Conservation (phyloP, 345 rosid genomes). For the Linum tenue region DNA sequence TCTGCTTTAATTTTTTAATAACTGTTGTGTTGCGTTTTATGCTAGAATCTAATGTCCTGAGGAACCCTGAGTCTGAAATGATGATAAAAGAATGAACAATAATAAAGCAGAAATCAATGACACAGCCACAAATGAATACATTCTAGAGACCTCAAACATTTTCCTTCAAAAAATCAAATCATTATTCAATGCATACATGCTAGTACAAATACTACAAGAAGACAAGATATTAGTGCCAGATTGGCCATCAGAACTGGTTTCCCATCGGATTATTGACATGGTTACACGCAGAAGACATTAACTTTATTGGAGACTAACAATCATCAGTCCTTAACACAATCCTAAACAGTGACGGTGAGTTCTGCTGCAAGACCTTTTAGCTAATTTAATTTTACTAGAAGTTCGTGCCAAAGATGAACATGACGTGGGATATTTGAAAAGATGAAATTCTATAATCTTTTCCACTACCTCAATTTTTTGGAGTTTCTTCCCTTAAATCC, state of each 20-base stretch:
- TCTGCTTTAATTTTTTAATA: constrained; percentile 84
- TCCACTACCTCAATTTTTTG: background rate
- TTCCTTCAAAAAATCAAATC: no score
- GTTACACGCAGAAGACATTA: background rate
- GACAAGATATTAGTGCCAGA: background rate
- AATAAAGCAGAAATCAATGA: constrained; percentile 16
- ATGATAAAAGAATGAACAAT: constrained; percentile 13
- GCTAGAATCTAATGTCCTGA: constrained; percentile 90
- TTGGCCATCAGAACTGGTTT: background rate
- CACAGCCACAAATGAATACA: background rate
- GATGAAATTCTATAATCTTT: background rate
- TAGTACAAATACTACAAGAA: background rate
- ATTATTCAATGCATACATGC: background rate
- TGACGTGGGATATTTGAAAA: background rate
- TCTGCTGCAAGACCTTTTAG: background rate
- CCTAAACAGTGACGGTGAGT: background rate
- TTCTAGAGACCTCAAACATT: background rate
- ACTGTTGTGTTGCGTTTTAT: constrained; percentile 92
- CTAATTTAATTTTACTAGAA: background rate
- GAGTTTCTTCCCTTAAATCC: background rate
- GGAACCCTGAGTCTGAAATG: constrained; percentile 63
- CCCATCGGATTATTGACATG: background rate
- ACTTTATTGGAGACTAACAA: no score
- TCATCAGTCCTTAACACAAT: background rate
- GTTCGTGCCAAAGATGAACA: background rate